Evolutionary conservation across 139 green algal genomes (phyloP).

Genomic region (Volvox reticuliferus): DNA sequence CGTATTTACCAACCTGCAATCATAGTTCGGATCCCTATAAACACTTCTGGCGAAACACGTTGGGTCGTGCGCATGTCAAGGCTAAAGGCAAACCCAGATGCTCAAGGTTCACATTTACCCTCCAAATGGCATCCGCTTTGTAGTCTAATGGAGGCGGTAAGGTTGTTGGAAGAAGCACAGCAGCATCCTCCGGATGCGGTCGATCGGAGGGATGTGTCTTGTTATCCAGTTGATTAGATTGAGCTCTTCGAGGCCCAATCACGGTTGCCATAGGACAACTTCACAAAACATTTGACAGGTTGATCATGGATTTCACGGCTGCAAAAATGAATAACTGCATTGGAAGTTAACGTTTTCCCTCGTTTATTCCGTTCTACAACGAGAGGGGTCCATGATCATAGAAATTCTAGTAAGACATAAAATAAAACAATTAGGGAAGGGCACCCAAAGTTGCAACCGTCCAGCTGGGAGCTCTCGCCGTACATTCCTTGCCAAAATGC

Average conservation of each 20-base stretch:
- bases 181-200: slow-evolving; percentile 23
- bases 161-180: not conserved
- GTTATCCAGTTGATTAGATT: not conserved
- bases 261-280: not conserved
- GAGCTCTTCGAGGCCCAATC: not conserved
- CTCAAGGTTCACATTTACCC: not conserved
- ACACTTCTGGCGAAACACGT: not conserved
- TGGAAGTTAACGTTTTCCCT: too few relatives aligned
- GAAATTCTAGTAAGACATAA: too few relatives aligned
- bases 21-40: too few relatives aligned
- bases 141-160: not conserved
- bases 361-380: too few relatives aligned
- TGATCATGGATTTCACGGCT: not conserved
- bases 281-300: not conserved
- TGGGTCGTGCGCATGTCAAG: not conserved
- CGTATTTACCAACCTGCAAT: slow-evolving; percentile 55
- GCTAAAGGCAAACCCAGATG: not conserved
- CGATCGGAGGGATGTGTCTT: slow-evolving; percentile 11
- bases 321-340: not conserved
- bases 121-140: not conserved
- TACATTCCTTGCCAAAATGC: too few relatives aligned
- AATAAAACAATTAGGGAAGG: too few relatives aligned
- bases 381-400: too few relatives aligned
- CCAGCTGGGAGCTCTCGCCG: too few relatives aligned
- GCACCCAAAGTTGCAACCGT: too few relatives aligned